Base-by-base conservation (phyloP, 2,329 filamentous ascomycete genomes). In the Taxawa tesnikishii region DNA sequence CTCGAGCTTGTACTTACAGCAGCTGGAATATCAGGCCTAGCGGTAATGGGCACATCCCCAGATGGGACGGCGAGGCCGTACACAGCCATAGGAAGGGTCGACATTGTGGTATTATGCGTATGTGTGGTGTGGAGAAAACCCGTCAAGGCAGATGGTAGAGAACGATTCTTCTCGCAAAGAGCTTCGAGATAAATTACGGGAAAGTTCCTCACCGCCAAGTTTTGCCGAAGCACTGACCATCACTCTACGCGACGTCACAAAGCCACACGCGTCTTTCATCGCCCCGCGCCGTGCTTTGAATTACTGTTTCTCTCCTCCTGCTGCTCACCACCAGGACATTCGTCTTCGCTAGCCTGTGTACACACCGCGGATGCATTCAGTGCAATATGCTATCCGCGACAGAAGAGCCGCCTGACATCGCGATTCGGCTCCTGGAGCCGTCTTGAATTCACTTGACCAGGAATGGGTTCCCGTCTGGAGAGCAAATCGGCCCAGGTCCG, bases 1-100 rank as follows among this genome's bases (percentile, higher is more conserved):
- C 58, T 75, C 13, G 70, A 75, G 38, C 58, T 76, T 8, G n/a
- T 39, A 73, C 81, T 69, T 68, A 93, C 84, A 57, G 82, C 82
- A 39, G 84, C 83, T 54, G 83, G 82, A 50, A 88, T 79, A 45
- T 88, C 77, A 42, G 77, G 70, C 42, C 76, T 67, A 36, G 83
- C 84, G 44, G 83, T 79, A 48, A 94, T 75, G 57, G 90, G 67
- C 56, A 84, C 67, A 60, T 83, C 83, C 53, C 81, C 83, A 47
- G 83, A 71, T 48, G 85, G 85, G 60, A 96, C 82, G 68, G 84
- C 78, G 47, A 94, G 79, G 62, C 87, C 85, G 58, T 90, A 98
- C 56, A 96, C 70, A 57, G 82, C 83, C 59, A 90, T 81, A 54
- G 50, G 51, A 29, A 51, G 33, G 15, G 44, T 39, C 38, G 37